Evolutionary conservation across 1,284 basidiomycete species (phyloP).

Genomic region (Cutaneotrichosporon cavernicola): DNA sequence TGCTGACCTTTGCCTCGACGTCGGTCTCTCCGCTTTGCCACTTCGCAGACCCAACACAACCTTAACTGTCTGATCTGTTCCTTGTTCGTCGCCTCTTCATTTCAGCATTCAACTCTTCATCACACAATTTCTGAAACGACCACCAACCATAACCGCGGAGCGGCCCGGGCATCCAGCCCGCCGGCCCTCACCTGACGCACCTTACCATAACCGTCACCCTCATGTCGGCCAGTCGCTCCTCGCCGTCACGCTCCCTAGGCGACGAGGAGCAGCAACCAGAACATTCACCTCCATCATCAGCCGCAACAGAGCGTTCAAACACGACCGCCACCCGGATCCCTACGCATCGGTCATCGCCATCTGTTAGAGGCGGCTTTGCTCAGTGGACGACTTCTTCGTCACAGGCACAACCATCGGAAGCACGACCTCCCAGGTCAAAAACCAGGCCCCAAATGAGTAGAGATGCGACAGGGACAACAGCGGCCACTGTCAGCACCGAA

Average conservation of each 20-base stretch:
- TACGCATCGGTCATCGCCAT: not conserved
- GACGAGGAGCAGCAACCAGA: not conserved
- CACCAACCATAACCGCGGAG: not conserved
- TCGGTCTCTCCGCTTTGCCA: not conserved
- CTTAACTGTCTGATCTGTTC: not conserved
- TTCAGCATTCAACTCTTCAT: not conserved
- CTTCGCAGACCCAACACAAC: not conserved
- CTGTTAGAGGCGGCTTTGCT: not conserved
- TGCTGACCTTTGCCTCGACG: not conserved
- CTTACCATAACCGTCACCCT: slow-evolving; percentile 4
- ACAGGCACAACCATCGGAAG: not conserved
- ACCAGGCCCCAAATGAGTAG: not conserved
- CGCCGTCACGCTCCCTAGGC: slow-evolving; percentile 1
- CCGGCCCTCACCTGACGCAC: slow-evolving; percentile 1
- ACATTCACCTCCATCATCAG: not conserved
- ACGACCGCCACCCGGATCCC: not conserved
- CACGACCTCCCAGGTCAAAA: not conserved
- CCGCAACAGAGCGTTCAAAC: not conserved
- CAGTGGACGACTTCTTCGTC: slow-evolving; percentile 3
- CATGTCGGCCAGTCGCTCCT: slow-evolving; percentile 11
- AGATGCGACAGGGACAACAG: not conserved
- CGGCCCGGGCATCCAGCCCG: slow-evolving; percentile 6
- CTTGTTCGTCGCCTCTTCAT: not conserved
- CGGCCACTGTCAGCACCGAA: slow-evolving; percentile 12
- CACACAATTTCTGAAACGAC: not conserved